Evolutionary conservation across 164 flowering plant genomes (phyloP), one percentile per base, ranked within the genome.

Genomic region (Vitis vinifera): DNA sequence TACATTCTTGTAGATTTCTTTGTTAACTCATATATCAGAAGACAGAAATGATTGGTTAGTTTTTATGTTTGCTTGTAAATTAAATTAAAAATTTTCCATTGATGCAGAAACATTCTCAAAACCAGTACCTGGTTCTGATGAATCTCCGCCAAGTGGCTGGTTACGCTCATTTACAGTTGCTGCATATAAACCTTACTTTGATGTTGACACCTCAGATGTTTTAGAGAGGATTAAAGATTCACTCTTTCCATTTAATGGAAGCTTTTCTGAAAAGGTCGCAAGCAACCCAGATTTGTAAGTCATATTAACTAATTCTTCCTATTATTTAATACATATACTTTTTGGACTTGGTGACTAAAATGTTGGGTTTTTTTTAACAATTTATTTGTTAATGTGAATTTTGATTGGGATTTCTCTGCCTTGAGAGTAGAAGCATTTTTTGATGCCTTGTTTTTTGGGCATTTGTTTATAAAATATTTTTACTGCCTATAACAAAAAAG

Each of bases 121-220:
- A 70, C 91, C 97, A 51, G 82, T 44, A 51, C 27, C 79, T 79
- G 87, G 84, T 71, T 80, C 91, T 68, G 93, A 88, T 58, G 95
- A 86, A 67, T 76, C 93, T 29, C 88, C 85, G 76, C 78, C 83
- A 57, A 69, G 88, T 76, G 98, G 99, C 70, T 91, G 98, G 99
- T 75, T 93, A 66, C 75, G 75, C 65, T 58, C 77, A 31, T 92
- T 96, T 71, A 73, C 87, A 5, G 67, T 96, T 71, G 86, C 90
- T 73, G 83, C 95, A 6, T 96, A 93, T 81, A 89, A 85, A 75
- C 94, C 92, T 60, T 96, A 91, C 76, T 96, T 96, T 78, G 99
- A 96, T 84, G 95, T 96, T 59, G 99, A 96, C 79, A 93, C 99
- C 56, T 78, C 95, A 57, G 99, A 96, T 82, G 98, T 96, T 17